These are phyloP conservation scores for Stenocarpella maydis DNA, from an alignment of 2,329 filamentous ascomycete species.

Conservation along the genomic window DNA sequence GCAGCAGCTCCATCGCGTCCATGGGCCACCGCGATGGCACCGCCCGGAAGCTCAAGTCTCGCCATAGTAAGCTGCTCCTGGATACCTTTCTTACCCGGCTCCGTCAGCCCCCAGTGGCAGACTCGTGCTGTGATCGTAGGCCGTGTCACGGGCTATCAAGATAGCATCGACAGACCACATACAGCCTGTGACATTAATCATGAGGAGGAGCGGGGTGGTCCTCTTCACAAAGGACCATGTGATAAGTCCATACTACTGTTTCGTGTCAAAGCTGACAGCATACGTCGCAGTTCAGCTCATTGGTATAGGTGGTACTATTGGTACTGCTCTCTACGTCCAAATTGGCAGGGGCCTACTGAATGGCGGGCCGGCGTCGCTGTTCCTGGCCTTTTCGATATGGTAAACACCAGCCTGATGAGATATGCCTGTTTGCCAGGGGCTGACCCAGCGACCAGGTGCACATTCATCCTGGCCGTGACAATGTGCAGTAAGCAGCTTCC, in stretches of 20 bases:
- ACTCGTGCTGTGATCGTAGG: not conserved
- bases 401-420: conserved; percentile 22
- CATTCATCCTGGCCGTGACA: conserved; percentile 67
- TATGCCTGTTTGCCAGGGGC: not conserved
- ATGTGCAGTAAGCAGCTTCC: no score
- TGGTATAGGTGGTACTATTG: conserved; percentile 69
- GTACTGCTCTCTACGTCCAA: conserved; percentile 67
- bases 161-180: not conserved
- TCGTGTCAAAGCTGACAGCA: not conserved
- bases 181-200: not conserved
- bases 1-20: conserved; percentile 29
- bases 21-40: conserved; percentile 49
- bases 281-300: conserved; percentile 57
- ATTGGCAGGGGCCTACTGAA: conserved; percentile 66
- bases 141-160: not conserved
- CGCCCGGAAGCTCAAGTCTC: conserved; percentile 61
- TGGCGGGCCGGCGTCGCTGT: conserved; percentile 66
- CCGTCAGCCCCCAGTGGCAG: not conserved
- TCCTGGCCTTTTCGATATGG: conserved; percentile 69
- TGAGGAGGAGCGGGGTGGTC: no score
- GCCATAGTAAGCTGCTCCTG: conserved; percentile 38
- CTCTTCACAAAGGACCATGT: not conserved
- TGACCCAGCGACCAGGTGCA: conserved; percentile 49
- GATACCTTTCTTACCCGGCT: not conserved
- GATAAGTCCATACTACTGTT: not conserved